Evolutionary conservation across 257 asterid species (phyloP), one percentile per base, ranked within the genome.

Genomic region (Henckelia pumila): DNA sequence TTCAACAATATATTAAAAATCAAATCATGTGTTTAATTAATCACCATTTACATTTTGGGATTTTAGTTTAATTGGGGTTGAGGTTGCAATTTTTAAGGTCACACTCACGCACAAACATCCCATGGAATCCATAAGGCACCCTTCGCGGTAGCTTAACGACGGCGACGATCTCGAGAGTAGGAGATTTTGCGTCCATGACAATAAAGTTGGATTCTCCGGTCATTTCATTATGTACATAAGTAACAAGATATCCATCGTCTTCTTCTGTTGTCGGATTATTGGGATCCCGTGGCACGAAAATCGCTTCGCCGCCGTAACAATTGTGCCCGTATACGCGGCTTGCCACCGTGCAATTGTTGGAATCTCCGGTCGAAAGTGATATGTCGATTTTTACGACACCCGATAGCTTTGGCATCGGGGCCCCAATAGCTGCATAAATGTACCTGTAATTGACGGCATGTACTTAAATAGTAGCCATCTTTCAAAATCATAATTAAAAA

Each of bases 111-210:
- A 91, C 85, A 61, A 91, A 91, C 17, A 82, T 71, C 0, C 95
- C 96, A 33, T 91, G 96, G 59, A 91, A 91, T 37, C 97, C 97
- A 47, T 77, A 85, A 3, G 97, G 96, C 21, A 91, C 95, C 56
- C 97, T 76, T 17, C 33, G 75, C 0, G 96, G 97, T 35, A 91
- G 75, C 64, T 71, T 78, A 23, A 91, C 93, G 29, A 77, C 77
- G 6, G 91, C 96, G 40, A 91, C 71, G 64, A 76, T 82, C 7
- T 91, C 87, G 64, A 91, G 97, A 61, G 26, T 75, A 0, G 88
- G 96, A 5, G 96, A 86, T 67, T 77, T 83, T 0, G 97, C 88
- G 79, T 91, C 95, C 97, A 88, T 88, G 7, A 85, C 95, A 26
- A 88, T 13, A 29, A 85, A 85, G 5, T 29, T 75, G 1, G 97